Percentiles rank a stretch among this genome's conserved stretches.
Conservation (phyloP, 2,329 filamentous ascomycete genomes). For the Sclerotinia spermophila region DNA sequence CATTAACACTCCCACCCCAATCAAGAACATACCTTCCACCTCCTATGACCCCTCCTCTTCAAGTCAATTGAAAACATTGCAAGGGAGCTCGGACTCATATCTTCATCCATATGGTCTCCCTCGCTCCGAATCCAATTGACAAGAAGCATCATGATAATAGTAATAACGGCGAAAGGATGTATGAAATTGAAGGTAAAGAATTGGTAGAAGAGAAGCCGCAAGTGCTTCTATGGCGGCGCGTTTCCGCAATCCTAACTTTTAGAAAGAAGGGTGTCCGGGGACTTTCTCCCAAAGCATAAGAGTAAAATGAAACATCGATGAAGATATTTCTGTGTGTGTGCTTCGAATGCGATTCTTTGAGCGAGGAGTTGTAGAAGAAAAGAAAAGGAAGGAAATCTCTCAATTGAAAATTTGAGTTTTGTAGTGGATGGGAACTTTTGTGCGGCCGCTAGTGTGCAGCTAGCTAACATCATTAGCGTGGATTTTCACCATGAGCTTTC, state of each 20-base stretch:
- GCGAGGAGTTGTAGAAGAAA: slow-evolving; percentile 67
- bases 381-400: slow-evolving; percentile 27
- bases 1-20: slow-evolving; percentile 45
- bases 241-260: slow-evolving; percentile 70
- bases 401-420: slow-evolving; percentile 9
- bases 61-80: slow-evolving; percentile 37
- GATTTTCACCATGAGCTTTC: slow-evolving; percentile 10
- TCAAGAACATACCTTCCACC: slow-evolving; percentile 42
- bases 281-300: slow-evolving; percentile 98
- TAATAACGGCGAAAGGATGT: slow-evolving; percentile 38
- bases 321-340: slow-evolving; percentile 75
- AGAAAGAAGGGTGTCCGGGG: slow-evolving; percentile 78
- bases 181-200: slow-evolving; percentile 44
- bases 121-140: slow-evolving; percentile 20
- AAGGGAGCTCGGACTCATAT: slow-evolving; percentile 73
- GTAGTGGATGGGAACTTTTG: slow-evolving; percentile 9
- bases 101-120: slow-evolving; percentile 68
- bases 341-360: slow-evolving; percentile 99
- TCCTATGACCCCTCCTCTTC: slow-evolving; percentile 35
- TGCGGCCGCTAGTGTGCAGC: slow-evolving; percentile 14
- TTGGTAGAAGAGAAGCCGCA: slow-evolving; percentile 74
- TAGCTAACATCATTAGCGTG: not conserved
- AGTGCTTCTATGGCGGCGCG: slow-evolving; percentile 99
- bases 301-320: slow-evolving; percentile 38
- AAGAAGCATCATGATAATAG: slow-evolving; percentile 29